Base-by-base conservation (phyloP, 2,329 filamentous ascomycete species). In the Diaporthe citrichinensis region DNA sequence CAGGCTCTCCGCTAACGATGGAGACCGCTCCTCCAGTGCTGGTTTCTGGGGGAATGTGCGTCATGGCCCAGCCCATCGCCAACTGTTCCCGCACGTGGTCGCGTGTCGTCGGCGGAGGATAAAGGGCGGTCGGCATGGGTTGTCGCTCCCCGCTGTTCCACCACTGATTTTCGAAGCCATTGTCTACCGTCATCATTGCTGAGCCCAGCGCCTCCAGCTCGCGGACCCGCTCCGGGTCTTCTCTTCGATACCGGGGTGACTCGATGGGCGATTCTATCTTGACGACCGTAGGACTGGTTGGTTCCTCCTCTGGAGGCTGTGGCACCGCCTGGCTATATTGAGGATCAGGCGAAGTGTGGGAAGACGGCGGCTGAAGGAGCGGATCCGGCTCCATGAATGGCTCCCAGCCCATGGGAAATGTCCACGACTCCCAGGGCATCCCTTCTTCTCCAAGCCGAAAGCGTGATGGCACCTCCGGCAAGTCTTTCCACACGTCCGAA, bases 131-230 rank as follows among this genome's bases (percentile, higher is more conserved):
- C 68, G 78, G 76, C 31, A 78, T 80, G 1, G 80, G 77, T 67
- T 83, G 81, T 2, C 84, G 81, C 12, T 76, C 75, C 1, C 88
- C 88, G 76, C 88, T 87, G 78, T 90, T 86, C 88, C 89, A 90
- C 88, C 88, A 90, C 80, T 90, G 88, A 76, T 88, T 86, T 81
- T 90, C 89, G 77, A 90, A 90, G 3, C 89, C 89, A 78, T 90
- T 90, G 78, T 90, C 89, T 4, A 90, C 86, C 3, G 89, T 90
- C 83, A 90, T 86, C 85, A 90, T 86, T 51, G 89, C 89, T 5
- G 86, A 85, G 14, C 88, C 88, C 5, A 90, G 82, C 0, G 86
- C 84, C 73, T 87, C 87, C 4, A 90, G 85, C 59, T 90, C 86
- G 23, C 80, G 78, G 12, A 79, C 82, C 20, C 81, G 78, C 44